Evolutionary conservation across 2,329 filamentous ascomycete genomes (phyloP).

Genomic region (Lachnellula cervina): DNA sequence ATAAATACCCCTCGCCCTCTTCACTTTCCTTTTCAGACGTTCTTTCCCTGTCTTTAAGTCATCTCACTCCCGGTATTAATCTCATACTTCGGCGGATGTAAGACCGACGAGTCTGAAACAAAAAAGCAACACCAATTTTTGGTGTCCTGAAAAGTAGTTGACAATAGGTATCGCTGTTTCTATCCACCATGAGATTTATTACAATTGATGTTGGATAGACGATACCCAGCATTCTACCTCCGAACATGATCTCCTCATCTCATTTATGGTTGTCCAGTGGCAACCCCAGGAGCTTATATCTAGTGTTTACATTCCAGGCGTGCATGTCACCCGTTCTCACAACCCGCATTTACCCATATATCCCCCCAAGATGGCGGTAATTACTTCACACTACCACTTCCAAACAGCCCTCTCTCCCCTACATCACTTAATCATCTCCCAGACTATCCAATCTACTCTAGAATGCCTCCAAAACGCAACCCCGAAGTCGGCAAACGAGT

Average conservation of each 20-base stretch:
- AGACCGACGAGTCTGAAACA: no score
- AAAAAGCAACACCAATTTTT: no score
- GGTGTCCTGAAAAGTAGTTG: background rate
- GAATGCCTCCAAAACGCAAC: background rate
- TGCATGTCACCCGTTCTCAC: background rate
- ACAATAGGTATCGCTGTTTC: background rate
- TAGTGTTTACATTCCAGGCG: background rate
- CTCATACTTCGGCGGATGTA: no score
- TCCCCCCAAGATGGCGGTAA: background rate
- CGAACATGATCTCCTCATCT: no score
- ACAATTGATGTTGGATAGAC: background rate
- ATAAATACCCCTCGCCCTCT: background rate
- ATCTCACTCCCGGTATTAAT: no score
- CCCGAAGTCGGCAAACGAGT: background rate
- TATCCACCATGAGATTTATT: background rate
- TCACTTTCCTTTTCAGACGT: background rate
- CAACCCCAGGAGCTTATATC: no score
- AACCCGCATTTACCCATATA: background rate
- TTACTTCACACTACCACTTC: background rate
- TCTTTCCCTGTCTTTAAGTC: no score
- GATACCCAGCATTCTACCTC: background rate
- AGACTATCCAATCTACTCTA: background rate
- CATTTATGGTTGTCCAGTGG: no score
- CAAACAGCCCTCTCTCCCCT: no score
- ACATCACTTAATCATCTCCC: background rate